Evolutionary conservation across 768 basidiomycete genomes (phyloP), one percentile per base, ranked within the genome.

Genomic region (Hirschioporus abietinus): DNA sequence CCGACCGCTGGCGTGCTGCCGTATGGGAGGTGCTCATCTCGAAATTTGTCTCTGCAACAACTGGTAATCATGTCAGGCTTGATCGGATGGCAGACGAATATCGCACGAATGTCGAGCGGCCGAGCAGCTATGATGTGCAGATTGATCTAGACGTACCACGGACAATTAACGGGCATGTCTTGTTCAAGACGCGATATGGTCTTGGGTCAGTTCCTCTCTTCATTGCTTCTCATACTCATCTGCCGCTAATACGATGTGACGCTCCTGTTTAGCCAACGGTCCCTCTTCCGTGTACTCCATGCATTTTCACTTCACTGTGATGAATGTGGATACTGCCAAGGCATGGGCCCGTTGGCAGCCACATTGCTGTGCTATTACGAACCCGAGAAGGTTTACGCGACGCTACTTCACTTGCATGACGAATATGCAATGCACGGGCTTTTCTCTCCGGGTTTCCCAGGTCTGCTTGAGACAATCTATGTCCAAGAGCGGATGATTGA

Each of bases 61-160:
- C 81, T 25, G 81, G 83, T 18, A 77, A 78, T 64, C 42, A 52
- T 20, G 42, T 52, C 42, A 23, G 65, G 18, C 69, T 66, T 35
- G 64, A 63, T 12, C 84, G 85, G 64, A 74, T 88, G 60, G 73
- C 74, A 63, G 72, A 74, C 35, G 81, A 85, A 66, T 92, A 91
- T 70, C 78, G 82, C 69, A 85, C 88, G 57, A 82, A 81, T 8
- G 74, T 95, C 69, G 92, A 95, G 63, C 86, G 85, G 67, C 91
- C 95, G 20, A 96, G 94, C 57, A 84, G 80, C 9, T 96, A 94
- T 74, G 97, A 99, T 76, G 87, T 98, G 35, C 97, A 99, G 80
- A 98, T 99, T 70, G 97, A 99, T 78, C 81, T 99, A 70, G 97
- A 99, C 73, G 96, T 99, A 1, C 97, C 97, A 1, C 80, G 97